Evolutionary conservation across 495 filamentous ascomycete species (phyloP), one percentile per base, ranked within the genome.

Genomic region (Penicillium robsamsonii): DNA sequence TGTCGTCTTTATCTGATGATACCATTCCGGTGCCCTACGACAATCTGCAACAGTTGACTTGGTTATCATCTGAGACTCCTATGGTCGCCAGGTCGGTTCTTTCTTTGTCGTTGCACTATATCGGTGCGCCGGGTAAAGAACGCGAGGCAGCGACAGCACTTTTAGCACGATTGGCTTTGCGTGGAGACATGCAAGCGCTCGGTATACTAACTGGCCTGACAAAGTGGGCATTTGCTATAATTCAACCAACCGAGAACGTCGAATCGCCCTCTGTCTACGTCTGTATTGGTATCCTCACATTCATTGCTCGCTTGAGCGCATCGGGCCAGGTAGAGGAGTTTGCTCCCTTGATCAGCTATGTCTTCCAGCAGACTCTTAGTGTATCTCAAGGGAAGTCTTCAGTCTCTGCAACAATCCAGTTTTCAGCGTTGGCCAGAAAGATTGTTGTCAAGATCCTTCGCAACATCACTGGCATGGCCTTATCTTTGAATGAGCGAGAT

Each of bases 171-270:
- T 76, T 97, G 18, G 81, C 85, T n/a, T 78, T 92, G 57, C 82
- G 95, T 17, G 83, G 81, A 38, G 94, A 99, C 68, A 96, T 97
- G 93, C 86, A 89, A 67, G 74, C 81, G 37, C 65, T 92, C 13
- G 85, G 88, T 3, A 75, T 97, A 2, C 74, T 95, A 31, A 72
- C 81, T 13, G 73, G 76, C 0, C 64, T 93, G 22, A 79, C 89
- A 5, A 60, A 79, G 3, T 93, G 90, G 87, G 83, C 89, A 12
- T 70, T 96, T 22, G 62, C 64, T 2, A 75, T 74, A 13, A 71
- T 94, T 4, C 66, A 75, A 10, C 76, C 77, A 5, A 56, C 55
- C 17, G 59, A 61, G 11, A 54, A 68, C 11, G 54, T 55, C 4
- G 71, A 71, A 29, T 73, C 62, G 27, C 67, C 62, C 29, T 71